phyloP scores from a whole-genome alignment of 139 green algal species.

The Chlorella sp. region DNA sequence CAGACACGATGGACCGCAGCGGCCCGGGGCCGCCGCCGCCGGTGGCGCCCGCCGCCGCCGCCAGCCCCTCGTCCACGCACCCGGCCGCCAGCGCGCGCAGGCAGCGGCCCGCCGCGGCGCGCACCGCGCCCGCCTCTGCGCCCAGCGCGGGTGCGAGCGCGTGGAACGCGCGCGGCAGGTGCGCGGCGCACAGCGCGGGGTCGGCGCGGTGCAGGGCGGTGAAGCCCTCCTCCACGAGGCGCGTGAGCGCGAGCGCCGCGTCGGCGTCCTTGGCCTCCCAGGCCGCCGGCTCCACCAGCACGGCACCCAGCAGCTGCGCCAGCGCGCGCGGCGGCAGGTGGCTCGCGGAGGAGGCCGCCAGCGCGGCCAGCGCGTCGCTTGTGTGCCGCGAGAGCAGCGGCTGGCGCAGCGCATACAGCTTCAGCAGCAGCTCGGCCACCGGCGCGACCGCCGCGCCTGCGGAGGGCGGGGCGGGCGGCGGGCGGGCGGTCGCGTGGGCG shows the following conservation, averaged over 20 bases:
- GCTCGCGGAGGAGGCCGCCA: conserved; percentile 27
- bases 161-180: conserved; percentile 66
- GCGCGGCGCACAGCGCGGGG: conserved; percentile 19
- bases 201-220: conserved; percentile 54
- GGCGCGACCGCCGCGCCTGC: conserved; percentile 37
- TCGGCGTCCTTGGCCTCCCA: conserved; percentile 56
- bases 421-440: conserved; percentile 53
- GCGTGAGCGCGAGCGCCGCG: conserved; percentile 41
- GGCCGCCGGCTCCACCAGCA: conserved; percentile 39
- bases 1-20: conserved; percentile 60
- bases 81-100: conserved; percentile 56
- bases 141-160: conserved; percentile 65
- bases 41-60: conserved; percentile 29
- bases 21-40: conserved; percentile 19
- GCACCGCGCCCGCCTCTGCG: conserved; percentile 80
- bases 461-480: not conserved
- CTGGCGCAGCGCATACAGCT: conserved; percentile 75
- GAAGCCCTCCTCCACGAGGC: conserved; percentile 56
- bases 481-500: too few species aligned
- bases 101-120: conserved; percentile 50
- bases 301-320: conserved; percentile 57
- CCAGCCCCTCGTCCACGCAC: conserved; percentile 43
- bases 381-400: conserved; percentile 71
- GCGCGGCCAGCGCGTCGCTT: conserved; percentile 53
- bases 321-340: conserved; percentile 49